Evolutionary conservation across 2,329 filamentous ascomycete genomes (phyloP), one percentile per base, ranked within the genome.

Genomic region (Magnaporthiopsis poae): DNA sequence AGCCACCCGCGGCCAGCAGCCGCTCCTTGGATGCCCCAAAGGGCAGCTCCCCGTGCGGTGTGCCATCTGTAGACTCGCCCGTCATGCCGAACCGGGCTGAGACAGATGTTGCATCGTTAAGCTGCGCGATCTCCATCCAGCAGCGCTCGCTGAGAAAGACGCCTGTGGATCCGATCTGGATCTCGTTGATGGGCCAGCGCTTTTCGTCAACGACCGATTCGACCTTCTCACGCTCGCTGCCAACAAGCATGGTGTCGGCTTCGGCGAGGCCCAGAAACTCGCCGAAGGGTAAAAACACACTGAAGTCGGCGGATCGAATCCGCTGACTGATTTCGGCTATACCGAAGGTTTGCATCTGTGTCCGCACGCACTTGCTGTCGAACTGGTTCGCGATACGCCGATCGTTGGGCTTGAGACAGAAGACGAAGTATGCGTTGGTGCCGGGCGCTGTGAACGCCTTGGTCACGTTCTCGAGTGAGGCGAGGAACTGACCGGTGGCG

Each of bases 361-460:
- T 91, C 4, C 95, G 88, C 29, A 99, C 95, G 75, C 95, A 99
- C 77, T 98, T 98, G 84, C 92, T 97, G 77, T 99, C 95, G 72
- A 98, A 99, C 74, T 99, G 95, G 71, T 99, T 99, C 69, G 95
- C 94, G 71, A 99, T 99, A 64, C 95, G 88, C 65, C 95, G 86
- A 75, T 99, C 95, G 72, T 99, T 99, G 29, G 95, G 94, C 78
- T 99, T 99, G 69, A 99, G 79, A 74, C 95, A 99, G 78, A 99
- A 97, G 61, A 99, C 86, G 72, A 97, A 98, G 78, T 99, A 99
- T 0, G 90, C 86, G 73, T 99, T 99, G 13, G 92, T 90, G 73
- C 92, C 91, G 4, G 89, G 86, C 2, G 90, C 87, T 2, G 87
- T 90, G 61, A 99, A 81, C 2, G 92, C 93, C 72, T 94, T 93